Conservation (phyloP, 768 basidiomycete species). For the Dacryopinax primogenitus region DNA sequence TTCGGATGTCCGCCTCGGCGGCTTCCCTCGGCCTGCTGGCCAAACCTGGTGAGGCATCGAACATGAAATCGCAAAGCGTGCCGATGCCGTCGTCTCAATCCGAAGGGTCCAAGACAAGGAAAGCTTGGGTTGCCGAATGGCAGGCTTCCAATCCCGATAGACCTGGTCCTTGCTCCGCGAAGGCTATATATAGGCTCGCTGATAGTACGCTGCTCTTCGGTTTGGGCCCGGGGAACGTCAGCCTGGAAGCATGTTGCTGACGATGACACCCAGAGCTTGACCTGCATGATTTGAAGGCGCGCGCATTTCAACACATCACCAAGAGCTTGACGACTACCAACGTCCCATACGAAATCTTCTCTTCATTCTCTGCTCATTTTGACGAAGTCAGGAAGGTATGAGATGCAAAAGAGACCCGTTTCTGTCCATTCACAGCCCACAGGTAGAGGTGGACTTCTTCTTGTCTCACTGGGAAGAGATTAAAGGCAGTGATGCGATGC, state of each 20-base stretch:
- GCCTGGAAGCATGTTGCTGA: not conserved
- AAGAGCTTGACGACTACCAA: conserved; percentile 65
- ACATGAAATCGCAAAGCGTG: not conserved
- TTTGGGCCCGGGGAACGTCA: not conserved
- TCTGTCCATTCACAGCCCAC: not conserved
- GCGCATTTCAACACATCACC: conserved; percentile 70
- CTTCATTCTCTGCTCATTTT: conserved; percentile 68
- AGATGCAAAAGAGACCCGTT: not conserved
- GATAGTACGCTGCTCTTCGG: conserved; percentile 44
- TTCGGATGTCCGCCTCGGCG: not conserved
- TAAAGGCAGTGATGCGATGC: conserved; percentile 70
- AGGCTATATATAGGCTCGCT: conserved; percentile 70
- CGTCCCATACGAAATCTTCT: conserved; percentile 76
- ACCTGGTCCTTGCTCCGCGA: conserved; percentile 68
- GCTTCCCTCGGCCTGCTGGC: not conserved
- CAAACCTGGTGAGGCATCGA: not conserved
- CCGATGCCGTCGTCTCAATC: not conserved
- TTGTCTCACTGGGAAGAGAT: conserved; percentile 72
- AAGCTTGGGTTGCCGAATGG: conserved; percentile 69
- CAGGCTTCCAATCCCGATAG: conserved; percentile 43
- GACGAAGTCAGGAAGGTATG: conserved; percentile 62
- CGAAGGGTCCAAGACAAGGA: conserved; percentile 30
- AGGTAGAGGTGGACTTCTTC: conserved; percentile 66
- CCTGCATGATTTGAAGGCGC: conserved; percentile 54
- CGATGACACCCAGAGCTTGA: conserved; percentile 43